phyloP scores from a whole-genome alignment of 495 filamentous ascomycete species.

The Aspergillus egyptiacus region DNA sequence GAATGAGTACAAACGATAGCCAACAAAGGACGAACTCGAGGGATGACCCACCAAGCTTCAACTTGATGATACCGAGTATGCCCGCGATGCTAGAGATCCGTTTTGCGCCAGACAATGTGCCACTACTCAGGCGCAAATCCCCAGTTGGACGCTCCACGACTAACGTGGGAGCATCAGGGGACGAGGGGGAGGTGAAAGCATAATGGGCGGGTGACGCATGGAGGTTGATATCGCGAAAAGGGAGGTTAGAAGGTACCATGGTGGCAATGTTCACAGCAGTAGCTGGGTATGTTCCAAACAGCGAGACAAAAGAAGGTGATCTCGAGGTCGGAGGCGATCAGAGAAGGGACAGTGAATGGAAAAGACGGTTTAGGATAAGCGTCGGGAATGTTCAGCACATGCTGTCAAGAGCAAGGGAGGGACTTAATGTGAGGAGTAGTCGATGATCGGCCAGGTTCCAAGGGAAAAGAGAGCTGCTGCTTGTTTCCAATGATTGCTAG shows the following conservation, averaged over 20 bases:
- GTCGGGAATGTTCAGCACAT: constrained; percentile 23
- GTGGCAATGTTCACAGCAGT: constrained; percentile 12
- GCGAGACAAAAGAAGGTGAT: constrained; percentile 4
- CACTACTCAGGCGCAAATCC: constrained; percentile 78
- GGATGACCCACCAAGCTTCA: constrained; percentile 68
- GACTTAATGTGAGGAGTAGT: background rate
- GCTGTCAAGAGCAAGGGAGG: constrained; percentile 14
- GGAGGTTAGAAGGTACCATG: constrained; percentile 58
- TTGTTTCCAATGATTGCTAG: constrained; percentile 1
- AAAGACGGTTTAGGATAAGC: constrained; percentile 3
- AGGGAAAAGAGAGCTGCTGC: background rate
- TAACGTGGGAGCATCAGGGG: constrained; percentile 77
- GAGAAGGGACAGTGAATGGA: constrained; percentile 4
- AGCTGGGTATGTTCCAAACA: constrained; percentile 2
- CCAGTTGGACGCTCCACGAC: constrained; percentile 90
- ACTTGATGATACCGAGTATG: constrained; percentile 83
- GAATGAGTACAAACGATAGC: background rate
- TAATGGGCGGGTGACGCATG: constrained; percentile 86
- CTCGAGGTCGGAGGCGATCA: too few relatives aligned
- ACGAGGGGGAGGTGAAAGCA: constrained; percentile 93
- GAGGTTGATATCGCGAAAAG: constrained; percentile 94
- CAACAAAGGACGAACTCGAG: background rate
- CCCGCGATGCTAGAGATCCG: constrained; percentile 89
- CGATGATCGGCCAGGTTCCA: background rate
- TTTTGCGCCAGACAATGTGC: constrained; percentile 64